phyloP scores from a whole-genome alignment of 345 rosid genomes.

The Hibiscus mutabilis region DNA sequence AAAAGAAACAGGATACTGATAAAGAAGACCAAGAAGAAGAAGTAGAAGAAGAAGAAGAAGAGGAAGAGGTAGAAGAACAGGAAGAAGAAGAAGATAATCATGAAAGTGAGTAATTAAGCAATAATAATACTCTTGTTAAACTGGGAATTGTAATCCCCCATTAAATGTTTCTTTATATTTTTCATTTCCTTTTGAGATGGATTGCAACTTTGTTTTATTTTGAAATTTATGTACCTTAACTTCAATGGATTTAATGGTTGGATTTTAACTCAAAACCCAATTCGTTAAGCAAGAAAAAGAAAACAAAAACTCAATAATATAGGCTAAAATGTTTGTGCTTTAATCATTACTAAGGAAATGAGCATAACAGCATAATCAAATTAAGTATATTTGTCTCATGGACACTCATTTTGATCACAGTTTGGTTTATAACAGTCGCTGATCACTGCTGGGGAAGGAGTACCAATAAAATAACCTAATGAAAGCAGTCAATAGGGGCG shows the following conservation, averaged over 20 bases:
- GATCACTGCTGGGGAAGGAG: background rate
- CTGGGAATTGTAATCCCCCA: background rate
- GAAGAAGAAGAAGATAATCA: background rate
- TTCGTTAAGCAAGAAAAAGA: background rate
- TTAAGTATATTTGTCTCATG: background rate
- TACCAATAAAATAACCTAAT: slow-evolving; percentile 1
- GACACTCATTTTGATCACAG: background rate
- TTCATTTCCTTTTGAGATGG: background rate
- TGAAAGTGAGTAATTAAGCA: background rate
- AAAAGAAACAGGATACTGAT: background rate
- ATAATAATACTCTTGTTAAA: background rate
- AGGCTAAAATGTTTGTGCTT: background rate
- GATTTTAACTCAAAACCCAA: background rate
- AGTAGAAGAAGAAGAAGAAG: background rate
- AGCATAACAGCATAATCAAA: background rate
- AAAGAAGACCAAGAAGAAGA: slow-evolving; percentile 5
- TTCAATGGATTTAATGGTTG: background rate
- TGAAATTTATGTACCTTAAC: background rate
- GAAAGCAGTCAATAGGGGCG: slow-evolving; percentile 37
- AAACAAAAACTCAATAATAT: background rate
- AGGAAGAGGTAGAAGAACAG: background rate
- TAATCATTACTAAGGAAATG: background rate
- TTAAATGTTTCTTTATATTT: background rate
- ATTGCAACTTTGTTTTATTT: no score
- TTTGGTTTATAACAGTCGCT: background rate